Evolutionary conservation across 106 monocot species (phyloP), one percentile per base, ranked within the genome.

Genomic region (Vanilla planifolia): DNA sequence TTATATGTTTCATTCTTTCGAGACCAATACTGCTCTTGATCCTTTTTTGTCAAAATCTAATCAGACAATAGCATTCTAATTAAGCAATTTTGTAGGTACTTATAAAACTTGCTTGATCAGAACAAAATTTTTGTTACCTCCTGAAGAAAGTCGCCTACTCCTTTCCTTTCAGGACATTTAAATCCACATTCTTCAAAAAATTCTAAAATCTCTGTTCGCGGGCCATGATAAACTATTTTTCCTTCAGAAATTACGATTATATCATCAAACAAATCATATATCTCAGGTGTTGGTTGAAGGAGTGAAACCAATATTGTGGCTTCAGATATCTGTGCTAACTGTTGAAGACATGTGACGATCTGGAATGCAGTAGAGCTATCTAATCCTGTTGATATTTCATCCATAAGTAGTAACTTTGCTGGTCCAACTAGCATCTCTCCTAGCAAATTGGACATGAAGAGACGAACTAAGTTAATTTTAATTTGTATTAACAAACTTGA

Each of bases 401-500:
- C 93, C 93, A 92, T 84, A 27, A 92, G 80, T 51, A 92, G 69
- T 21, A 72, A 84, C 70, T 78, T 88, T 56, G 75, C 67, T 48
- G 93, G 89, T 47, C 93, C 88, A 30, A 93, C 85, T 42, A 93
- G 77, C 77, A 93, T 93, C 76, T 93, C 93, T 24, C 76, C 93
- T 85, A 50, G 14, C 11, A 43, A 16, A 45, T 20, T 17, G 14
- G 13, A 40, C 39, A 40, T 40, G n/a, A n/a, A n/a, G n/a, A n/a
- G n/a, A n/a, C n/a, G n/a, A n/a, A n/a, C n/a, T n/a, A n/a, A n/a
- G n/a, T n/a, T n/a, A n/a, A n/a, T n/a, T n/a, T n/a, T n/a, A n/a
- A n/a, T n/a, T n/a, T n/a, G n/a, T n/a, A n/a, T n/a, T n/a, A n/a
- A n/a, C n/a, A n/a, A n/a, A n/a, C n/a, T n/a, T n/a, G n/a, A n/a